A percentile compares a stretch with the other conserved stretches of the same genome.
These are phyloP conservation scores for Blumeria graminis DNA, from an alignment of 2,329 filamentous ascomycete genomes.

Conservation along the genomic window DNA sequence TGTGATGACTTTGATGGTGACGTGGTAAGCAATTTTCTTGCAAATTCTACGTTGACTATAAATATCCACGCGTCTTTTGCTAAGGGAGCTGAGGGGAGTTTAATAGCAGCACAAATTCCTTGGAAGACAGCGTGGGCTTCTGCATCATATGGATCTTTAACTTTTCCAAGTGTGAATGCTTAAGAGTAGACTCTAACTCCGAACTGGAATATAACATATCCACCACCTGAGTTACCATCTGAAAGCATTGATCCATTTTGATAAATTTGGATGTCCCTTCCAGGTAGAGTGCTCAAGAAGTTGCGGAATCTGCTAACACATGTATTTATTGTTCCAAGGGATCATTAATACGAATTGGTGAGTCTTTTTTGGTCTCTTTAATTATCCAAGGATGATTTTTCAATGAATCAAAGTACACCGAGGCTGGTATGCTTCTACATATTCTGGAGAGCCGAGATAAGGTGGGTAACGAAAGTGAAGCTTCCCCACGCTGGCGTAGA, in stretches of 20 bases:
- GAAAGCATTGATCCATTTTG: neutral
- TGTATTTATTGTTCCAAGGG: too few species aligned
- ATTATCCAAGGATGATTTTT: neutral
- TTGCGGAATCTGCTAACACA: neutral
- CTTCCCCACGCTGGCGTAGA: neutral
- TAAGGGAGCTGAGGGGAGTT: neutral
- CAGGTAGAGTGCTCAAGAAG: neutral
- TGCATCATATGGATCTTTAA: neutral
- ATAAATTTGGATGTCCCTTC: neutral
- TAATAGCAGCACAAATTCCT: neutral
- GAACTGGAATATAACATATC: neutral
- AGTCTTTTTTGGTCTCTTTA: neutral
- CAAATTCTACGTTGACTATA: neutral
- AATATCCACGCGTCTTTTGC: neutral
- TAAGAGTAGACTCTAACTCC: neutral
- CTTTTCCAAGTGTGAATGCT: neutral
- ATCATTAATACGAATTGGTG: neutral
- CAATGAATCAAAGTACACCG: too few species aligned
- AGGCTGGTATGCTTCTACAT: neutral
- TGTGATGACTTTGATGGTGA: neutral
- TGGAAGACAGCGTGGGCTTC: neutral
- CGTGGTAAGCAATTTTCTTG: neutral
- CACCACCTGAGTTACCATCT: neutral
- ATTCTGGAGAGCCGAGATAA: neutral
- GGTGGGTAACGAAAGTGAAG: neutral